Evolutionary conservation across 2,329 filamentous ascomycete species (phyloP).

Genomic region (Diaporthe caulivora): DNA sequence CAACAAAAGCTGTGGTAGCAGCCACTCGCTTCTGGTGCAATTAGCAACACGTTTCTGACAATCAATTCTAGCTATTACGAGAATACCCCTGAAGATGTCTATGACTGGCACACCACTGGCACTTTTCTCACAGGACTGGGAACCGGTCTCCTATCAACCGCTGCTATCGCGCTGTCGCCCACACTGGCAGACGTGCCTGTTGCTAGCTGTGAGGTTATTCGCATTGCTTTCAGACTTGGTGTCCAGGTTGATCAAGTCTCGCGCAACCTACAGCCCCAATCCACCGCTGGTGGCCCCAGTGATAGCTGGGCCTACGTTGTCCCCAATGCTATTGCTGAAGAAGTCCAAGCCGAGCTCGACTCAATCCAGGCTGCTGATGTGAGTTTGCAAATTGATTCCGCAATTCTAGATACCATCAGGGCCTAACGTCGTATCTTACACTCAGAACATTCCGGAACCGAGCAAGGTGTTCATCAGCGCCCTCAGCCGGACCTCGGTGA

Average conservation of each 20-base stretch:
- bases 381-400: too few species aligned
- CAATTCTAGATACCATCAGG: too few species aligned
- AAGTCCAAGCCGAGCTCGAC: slow-evolving; percentile 55
- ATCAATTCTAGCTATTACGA: too few species aligned
- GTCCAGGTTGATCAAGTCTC: slow-evolving; percentile 58
- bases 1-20: too few species aligned
- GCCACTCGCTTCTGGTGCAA: too few species aligned
- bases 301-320: slow-evolving; percentile 39
- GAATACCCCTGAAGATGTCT: too few species aligned
- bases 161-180: slow-evolving; percentile 56
- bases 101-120: too few species aligned
- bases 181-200: slow-evolving; percentile 53
- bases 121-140: slow-evolving; percentile 56
- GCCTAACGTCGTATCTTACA: too few species aligned
- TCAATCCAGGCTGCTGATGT: too few species aligned
- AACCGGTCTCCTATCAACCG: slow-evolving; percentile 57
- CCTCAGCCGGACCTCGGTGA: slow-evolving; percentile 48
- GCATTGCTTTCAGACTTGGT: slow-evolving; percentile 60
- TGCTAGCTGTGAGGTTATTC: slow-evolving; percentile 55
- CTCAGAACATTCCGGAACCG: slow-evolving; percentile 45
- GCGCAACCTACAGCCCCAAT: slow-evolving; percentile 53
- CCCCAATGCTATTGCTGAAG: slow-evolving; percentile 46
- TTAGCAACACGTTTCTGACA: too few species aligned
- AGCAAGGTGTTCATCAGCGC: slow-evolving; percentile 57
- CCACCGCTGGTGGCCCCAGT: too few species aligned